Evolutionary conservation across 208 protist genomes (phyloP), one percentile per base, ranked within the genome.

Genomic region (Porcisia hertigi): DNA sequence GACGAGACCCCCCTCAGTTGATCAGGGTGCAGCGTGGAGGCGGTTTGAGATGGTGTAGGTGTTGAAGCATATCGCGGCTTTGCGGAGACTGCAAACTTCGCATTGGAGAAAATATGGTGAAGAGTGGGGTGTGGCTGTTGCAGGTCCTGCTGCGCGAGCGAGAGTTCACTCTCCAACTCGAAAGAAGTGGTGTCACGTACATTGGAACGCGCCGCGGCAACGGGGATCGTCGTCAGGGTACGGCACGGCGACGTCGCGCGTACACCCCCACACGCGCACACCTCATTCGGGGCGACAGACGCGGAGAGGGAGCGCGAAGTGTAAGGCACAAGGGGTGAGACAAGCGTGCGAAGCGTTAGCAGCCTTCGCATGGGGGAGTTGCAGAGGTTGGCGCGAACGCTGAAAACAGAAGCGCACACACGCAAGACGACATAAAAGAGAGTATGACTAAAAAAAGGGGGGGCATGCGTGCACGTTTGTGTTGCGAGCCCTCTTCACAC

Each of bases 81-180:
- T 8, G 4, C 20, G 5, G 39, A 49, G 14, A 1, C 20, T 45
- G 16, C 18, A 1, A 2, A 3, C 16, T n/a, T 49, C 41, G 39
- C 14, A 0, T 7, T 16, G 3, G 14, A 1, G 4, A 8, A 18
- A 30, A 30, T 14, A 23, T 34, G 14, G 16, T 45, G 34, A 3
- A 43, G 18, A 0, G 1, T 4, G 20, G 52, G 18, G 18, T 65
- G 54, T 30, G 52, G 43, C 64, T 76, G 60, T 3, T 65, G 6
- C 39, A 76, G 25, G 55, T 85, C 80, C 1, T 67, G 62, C 53
- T 75, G 65, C 7, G 77, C 76, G 25, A 60, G 45, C 20, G 23
- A 25, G 36, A 85, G 72, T 41, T 85, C 80, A 34, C 69, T 73
- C 63, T 85, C 76, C 25, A 75, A 3, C 45, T 80, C 80, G 25